Evolutionary conservation across 2,329 filamentous ascomycete genomes (phyloP), one percentile per base, ranked within the genome.

Genomic region (Sporothrix inflata): DNA sequence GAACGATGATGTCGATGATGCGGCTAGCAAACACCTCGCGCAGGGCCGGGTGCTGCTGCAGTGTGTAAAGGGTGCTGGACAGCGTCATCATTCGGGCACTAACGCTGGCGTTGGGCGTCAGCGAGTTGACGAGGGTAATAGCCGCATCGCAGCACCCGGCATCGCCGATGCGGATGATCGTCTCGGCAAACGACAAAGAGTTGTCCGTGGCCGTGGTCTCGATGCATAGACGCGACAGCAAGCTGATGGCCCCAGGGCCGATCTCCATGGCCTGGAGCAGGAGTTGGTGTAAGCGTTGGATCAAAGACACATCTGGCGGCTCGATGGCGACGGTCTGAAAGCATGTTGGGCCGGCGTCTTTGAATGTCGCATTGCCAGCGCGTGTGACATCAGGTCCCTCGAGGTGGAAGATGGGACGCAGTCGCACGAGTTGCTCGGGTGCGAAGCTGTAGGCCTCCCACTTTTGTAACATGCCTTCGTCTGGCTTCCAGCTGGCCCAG

Each of bases 331-430:
- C 34, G 4, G 67, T 63, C n/a, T 68, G 42, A 45, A 75, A 76
- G 67, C 73, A 75, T 12, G 68, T 71, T 7, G 74, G 69, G 2
- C 65, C 55, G 30, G 74, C 75, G 0, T 75, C 69, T 27, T 76
- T 78, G 21, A 76, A 71, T 0, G 74, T 73, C 1, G 60, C 6
- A 12, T 47, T 57, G 11, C 73, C 74, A 1, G 51, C 14, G 1
- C 55, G 61, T 2, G 75, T 75, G 1, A 66, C 72, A 61, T 78
- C 77, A 7, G 77, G 76, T 0, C 75, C 75, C 45, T 78, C 76
- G 19, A 78, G 74, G 14, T 71, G 70, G n/a, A 77, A 74, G 9
- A 77, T 53, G 12, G 47, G 73, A 11, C 34, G 40, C 2, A 78
- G 74, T 38, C 38, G 55, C n/a, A 24, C 30, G 16, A 68, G 69